These are phyloP conservation scores for Aspergillus coremiiformis DNA, from an alignment of 495 filamentous ascomycete species.

Conservation along the genomic window DNA sequence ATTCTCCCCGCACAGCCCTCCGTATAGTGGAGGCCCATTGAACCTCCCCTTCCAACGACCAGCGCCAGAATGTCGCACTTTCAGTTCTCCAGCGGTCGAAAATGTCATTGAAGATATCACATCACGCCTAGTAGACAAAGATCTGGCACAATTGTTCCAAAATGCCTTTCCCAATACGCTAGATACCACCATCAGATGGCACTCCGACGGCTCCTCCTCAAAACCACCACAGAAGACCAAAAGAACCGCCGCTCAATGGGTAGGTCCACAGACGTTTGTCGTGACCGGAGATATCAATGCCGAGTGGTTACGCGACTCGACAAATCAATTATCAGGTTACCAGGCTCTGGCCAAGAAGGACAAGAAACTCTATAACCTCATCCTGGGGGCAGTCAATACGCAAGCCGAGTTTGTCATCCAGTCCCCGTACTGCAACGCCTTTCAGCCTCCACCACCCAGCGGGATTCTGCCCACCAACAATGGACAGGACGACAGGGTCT, in stretches of 20 bases:
- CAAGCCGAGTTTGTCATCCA: conserved; percentile 91
- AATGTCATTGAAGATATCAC: conserved; percentile 78
- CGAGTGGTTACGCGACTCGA: conserved; percentile 96
- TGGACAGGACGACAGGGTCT: conserved; percentile 74
- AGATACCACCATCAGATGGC: conserved; percentile 84
- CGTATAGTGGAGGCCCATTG: conserved; percentile 71
- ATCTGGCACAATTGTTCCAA: conserved; percentile 87
- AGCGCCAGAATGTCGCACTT: conserved; percentile 72
- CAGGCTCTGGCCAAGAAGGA: conserved; percentile 78
- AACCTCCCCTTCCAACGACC: conserved; percentile 87
- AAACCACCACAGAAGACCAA: conserved; percentile 30
- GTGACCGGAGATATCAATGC: conserved; percentile 99
- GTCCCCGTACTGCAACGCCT: conserved; percentile 96
- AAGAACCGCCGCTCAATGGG: conserved; percentile 59
- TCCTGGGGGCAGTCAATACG: conserved; percentile 93
- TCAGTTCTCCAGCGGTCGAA: conserved; percentile 77
- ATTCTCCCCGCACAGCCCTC: conserved; percentile 43
- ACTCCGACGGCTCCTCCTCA: conserved; percentile 43
- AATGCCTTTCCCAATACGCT: conserved; percentile 97
- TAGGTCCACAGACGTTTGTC: conserved; percentile 84
- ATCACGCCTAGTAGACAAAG: conserved; percentile 70
- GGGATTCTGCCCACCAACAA: conserved; percentile 60
- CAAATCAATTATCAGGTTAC: conserved; percentile 89
- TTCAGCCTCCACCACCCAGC: conserved; percentile 85
- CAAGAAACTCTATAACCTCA: conserved; percentile 62